Evolutionary conservation across 768 basidiomycete species (phyloP), one percentile per base, ranked within the genome.

Genomic region (Mycena alexandri): DNA sequence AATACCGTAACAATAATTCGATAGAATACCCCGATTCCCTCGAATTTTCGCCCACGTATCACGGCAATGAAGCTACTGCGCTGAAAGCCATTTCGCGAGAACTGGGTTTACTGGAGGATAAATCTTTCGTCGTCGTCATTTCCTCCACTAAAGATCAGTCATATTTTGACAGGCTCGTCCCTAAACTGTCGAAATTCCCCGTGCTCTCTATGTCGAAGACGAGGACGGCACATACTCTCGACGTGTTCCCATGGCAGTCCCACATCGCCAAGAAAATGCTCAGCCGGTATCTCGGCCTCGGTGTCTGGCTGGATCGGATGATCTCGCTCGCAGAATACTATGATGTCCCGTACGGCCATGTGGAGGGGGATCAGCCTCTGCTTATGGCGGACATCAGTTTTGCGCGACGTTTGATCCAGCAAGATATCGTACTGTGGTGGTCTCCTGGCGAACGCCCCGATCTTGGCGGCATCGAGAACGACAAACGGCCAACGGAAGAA

Each of bases 381-480:
- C 85, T 92, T 72, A 82, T 97, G 53, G 89, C 95, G 1, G 98
- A 99, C 72, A 84, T 99, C 70, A 92, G 89, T 70, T 98, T 98
- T 72, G 94, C 98, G 2, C 90, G 97, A 8, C 89, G 93, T 46
- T 80, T 99, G 59, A 81, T 91, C 34, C 89, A 91, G 52, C 94
- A 98, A 69, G 98, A 99, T 73, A 89, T 94, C 74, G 84, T 98
- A 4, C 83, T 99, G 4, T 99, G 98, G 98, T 99, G 98, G 98
- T 97, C 98, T 11, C 86, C 92, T 2, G 88, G 91, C 5, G 89
- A 94, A 34, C 87, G 87, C 21, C 96, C 98, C 4, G 98, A 99
- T 79, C 84, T 99, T 0, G 98, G 98, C 38, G 98, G 98, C 5
- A 86, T 91, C 55, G 96, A 99, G 76, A 89, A 94, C 52, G 97